Percentiles rank a stretch among this genome's conserved stretches.
phyloP scores from a whole-genome alignment of 768 basidiomycete species.

The Leccinum olivaceopallidum region DNA sequence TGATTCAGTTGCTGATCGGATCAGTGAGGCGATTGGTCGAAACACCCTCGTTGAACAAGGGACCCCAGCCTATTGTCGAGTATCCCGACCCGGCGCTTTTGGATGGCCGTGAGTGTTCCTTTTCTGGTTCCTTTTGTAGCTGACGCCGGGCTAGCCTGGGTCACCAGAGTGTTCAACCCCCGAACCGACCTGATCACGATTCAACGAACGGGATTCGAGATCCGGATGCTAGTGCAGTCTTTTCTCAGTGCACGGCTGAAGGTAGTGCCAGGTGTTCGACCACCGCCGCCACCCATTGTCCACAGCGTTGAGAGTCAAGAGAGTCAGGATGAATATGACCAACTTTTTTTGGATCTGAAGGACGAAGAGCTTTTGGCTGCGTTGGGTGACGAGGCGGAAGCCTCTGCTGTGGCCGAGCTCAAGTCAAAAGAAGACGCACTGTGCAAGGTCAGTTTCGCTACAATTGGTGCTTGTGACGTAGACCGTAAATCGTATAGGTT shows the following conservation, averaged over 20 bases:
- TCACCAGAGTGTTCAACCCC: slow-evolving; percentile 48
- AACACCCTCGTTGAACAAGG: slow-evolving; percentile 39
- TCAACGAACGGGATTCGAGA: slow-evolving; percentile 48
- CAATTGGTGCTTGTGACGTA: neutral
- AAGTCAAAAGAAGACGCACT: slow-evolving; percentile 48
- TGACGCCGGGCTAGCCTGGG: slow-evolving; percentile 49
- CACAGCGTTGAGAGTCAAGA: slow-evolving; percentile 52
- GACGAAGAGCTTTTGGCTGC: slow-evolving; percentile 62
- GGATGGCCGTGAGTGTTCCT: slow-evolving; percentile 45
- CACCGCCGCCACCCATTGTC: slow-evolving; percentile 34
- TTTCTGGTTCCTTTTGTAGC: slow-evolving; percentile 1
- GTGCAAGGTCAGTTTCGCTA: slow-evolving; percentile 43
- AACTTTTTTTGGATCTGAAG: slow-evolving; percentile 56
- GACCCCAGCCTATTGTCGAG: slow-evolving; percentile 25
- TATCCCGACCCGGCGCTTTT: slow-evolving; percentile 70
- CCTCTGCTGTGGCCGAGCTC: slow-evolving; percentile 27
- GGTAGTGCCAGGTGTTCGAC: slow-evolving; percentile 43
- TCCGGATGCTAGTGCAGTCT: slow-evolving; percentile 56
- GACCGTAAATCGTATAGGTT: slow-evolving; percentile 36
- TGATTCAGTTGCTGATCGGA: slow-evolving; percentile 56
- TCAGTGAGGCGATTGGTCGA: slow-evolving; percentile 54
- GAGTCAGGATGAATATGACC: slow-evolving; percentile 76
- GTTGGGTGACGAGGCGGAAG: slow-evolving; percentile 40
- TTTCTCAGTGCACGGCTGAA: slow-evolving; percentile 59
- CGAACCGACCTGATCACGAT: slow-evolving; percentile 43